These are phyloP conservation scores for Staphylotrichum tortipilum DNA, from an alignment of 495 filamentous ascomycete genomes.

Conservation along the genomic window DNA sequence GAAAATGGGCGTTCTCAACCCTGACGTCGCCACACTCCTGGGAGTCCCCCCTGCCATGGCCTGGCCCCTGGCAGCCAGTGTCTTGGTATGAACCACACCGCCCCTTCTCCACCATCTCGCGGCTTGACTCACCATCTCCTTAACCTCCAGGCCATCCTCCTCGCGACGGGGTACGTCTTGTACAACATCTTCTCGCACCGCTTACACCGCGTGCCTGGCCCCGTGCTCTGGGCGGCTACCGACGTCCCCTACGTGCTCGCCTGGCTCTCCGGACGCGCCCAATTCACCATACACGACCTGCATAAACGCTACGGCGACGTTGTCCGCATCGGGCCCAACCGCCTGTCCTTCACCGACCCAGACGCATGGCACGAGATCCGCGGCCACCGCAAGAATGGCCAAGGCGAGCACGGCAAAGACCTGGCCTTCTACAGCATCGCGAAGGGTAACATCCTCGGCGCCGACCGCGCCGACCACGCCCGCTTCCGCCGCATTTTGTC, in stretches of 20 bases:
- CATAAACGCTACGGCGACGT: slow-evolving; percentile 46
- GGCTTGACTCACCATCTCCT: too few species aligned
- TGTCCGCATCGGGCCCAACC: slow-evolving; percentile 48
- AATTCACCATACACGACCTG: slow-evolving; percentile 17
- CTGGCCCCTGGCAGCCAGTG: background rate
- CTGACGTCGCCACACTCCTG: background rate
- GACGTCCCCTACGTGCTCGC: slow-evolving; percentile 26
- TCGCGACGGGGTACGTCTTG: background rate
- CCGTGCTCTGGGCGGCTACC: slow-evolving; percentile 33
- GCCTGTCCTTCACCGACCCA: slow-evolving; percentile 46
- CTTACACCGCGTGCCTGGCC: slow-evolving; percentile 43
- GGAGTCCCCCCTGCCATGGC: background rate
- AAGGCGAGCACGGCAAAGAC: slow-evolving; percentile 30
- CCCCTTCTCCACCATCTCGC: too few species aligned
- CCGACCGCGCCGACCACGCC: slow-evolving; percentile 30
- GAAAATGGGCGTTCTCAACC: background rate
- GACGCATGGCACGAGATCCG: slow-evolving; percentile 53
- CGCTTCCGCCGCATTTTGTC: slow-evolving; percentile 36
- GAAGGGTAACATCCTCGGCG: slow-evolving; percentile 22
- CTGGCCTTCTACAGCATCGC: slow-evolving; percentile 18
- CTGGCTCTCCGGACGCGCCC: slow-evolving; percentile 14
- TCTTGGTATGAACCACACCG: too few species aligned
- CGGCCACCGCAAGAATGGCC: slow-evolving; percentile 29
- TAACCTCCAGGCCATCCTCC: background rate
- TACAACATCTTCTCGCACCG: slow-evolving; percentile 49